Evolutionary conservation across 352 stramenopile species (phyloP), one percentile per base, ranked within the genome.

Genomic region (Phytopythium vexans): DNA sequence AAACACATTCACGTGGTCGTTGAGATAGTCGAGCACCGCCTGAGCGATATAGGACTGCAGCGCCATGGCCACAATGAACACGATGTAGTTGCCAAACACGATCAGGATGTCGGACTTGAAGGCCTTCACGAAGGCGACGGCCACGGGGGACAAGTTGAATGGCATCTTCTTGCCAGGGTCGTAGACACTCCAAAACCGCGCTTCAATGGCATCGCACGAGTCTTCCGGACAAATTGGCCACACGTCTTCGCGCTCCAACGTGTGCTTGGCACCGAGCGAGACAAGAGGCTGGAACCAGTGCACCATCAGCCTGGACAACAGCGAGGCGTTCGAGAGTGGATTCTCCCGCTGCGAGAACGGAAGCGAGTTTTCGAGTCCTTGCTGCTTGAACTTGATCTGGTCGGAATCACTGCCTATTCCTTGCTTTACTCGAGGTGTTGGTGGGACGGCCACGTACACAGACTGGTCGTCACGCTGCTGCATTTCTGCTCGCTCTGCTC

Each of bases 251-350:
- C 67, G 56, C 27, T 78, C 62, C 0, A 82, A 58, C 11, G 70
- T 61, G 41, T 72, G 71, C 4, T 64, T 43, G 8, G 67, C 48
- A 27, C 68, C 65, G 33, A 74, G 54, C 37, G 67, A 72, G 16
- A 82, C 43, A 21, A 82, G 52, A 33, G 68, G 62, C 42, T 75
- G 58, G 32, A 74, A 56, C 68, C 68, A 82, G 5, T 62, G 48
- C 10, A 64, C 53, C 27, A 61, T 61, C 16, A 79, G 52, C 14
- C 66, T 58, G 31, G 72, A 79, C 16, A 53, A 11, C 14, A 69
- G 21, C 21, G 58, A 74, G 14, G 58, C 66, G 16, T 51, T 56
- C 12, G 54, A 49, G 34, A 69, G 51, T 32, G 64, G 56, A 41
- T 67, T 69, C 36, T 50, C 41, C 10, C 48, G 61, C 38, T 41